These are phyloP conservation scores for Agaricus sinodeliciosus DNA, from an alignment of 768 basidiomycete species.

Conservation along the genomic window DNA sequence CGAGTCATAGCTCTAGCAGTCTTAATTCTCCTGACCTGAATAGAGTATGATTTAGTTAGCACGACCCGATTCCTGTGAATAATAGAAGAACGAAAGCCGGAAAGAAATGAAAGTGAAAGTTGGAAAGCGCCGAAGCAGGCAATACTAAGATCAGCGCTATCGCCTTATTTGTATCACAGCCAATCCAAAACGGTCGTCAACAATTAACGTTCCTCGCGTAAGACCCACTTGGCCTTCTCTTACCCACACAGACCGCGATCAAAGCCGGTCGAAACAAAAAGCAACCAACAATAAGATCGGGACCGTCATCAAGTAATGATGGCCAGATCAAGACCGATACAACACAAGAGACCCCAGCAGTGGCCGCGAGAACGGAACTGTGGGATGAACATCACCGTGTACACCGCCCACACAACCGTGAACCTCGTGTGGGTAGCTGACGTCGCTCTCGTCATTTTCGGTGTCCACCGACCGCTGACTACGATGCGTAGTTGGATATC, in stretches of 20 bases:
- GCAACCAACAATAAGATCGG: background rate
- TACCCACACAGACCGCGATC: slow-evolving; percentile 3
- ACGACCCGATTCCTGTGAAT: background rate
- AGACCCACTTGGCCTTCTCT: background rate
- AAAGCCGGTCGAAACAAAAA: background rate
- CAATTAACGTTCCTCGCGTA: background rate
- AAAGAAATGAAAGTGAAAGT: background rate
- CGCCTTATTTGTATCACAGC: background rate
- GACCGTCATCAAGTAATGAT: background rate
- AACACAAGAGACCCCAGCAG: background rate
- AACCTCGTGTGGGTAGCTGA: too few relatives aligned
- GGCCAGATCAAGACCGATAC: background rate
- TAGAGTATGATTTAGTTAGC: background rate
- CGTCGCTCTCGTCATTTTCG: too few relatives aligned
- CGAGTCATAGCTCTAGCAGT: slow-evolving; percentile 42
- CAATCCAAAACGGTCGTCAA: background rate
- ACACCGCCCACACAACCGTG: too few relatives aligned
- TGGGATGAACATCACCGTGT: background rate
- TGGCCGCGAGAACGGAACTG: background rate
- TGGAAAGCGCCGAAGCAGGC: background rate
- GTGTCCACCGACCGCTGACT: too few relatives aligned
- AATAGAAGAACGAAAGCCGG: background rate
- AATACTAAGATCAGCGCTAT: background rate
- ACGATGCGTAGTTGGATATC: background rate
- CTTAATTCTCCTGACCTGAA: slow-evolving; percentile 66